Percentiles rank a stretch among this genome's conserved stretches.
Conservation (phyloP, 2,329 filamentous ascomycete species). For the Epichloe amarillans region DNA sequence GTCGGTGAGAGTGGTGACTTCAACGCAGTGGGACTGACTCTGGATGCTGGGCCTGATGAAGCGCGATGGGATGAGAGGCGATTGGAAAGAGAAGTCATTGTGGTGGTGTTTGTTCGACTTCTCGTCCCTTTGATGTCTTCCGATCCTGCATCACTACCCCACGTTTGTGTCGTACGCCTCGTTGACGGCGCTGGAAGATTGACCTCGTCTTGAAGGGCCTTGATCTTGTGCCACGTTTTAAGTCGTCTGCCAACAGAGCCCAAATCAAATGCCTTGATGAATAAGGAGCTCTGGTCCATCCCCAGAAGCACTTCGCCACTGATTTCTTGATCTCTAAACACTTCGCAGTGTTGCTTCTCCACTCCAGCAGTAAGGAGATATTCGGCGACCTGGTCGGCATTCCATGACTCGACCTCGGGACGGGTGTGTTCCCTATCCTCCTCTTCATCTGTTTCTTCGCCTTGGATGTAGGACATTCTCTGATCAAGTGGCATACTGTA, state of each 20-base stretch:
- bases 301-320: constrained; percentile 82
- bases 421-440: constrained; percentile 58
- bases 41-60: constrained; percentile 37
- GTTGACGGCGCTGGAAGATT: constrained; percentile 28
- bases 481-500: constrained; percentile 71
- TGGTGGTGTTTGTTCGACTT: constrained; percentile 46
- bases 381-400: constrained; percentile 69
- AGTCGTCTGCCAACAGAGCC: constrained; percentile 79
- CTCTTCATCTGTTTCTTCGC: constrained; percentile 90
- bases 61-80: constrained; percentile 35
- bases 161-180: constrained; percentile 40
- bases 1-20: constrained; percentile 27
- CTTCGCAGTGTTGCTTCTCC: constrained; percentile 80
- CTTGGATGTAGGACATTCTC: constrained; percentile 80
- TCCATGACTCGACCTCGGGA: constrained; percentile 68
- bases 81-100: constrained; percentile 28
- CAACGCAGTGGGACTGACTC: constrained; percentile 29
- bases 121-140: constrained; percentile 37
- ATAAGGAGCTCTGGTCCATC: constrained; percentile 90
- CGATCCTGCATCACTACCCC: constrained; percentile 45
- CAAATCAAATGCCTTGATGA: constrained; percentile 89
- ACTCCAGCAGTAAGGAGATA: constrained; percentile 77
- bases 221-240: constrained; percentile 96
- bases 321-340: constrained; percentile 93
- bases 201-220: constrained; percentile 78